phyloP scores from a whole-genome alignment of 2,329 filamentous ascomycete species.

The Fusarium sp. region DNA sequence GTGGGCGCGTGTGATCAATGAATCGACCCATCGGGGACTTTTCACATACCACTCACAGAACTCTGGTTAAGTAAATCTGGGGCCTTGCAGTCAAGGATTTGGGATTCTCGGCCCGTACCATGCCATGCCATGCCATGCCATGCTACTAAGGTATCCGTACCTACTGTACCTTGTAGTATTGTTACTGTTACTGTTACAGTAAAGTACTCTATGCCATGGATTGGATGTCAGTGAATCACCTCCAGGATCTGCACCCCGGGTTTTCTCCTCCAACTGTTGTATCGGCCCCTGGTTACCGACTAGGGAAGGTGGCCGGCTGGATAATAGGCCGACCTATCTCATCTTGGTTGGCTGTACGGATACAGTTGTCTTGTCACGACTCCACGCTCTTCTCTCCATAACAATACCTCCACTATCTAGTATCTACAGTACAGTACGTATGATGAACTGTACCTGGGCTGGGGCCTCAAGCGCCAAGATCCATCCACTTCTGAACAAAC shows the following conservation, averaged over 20 bases:
- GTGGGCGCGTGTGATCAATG: constrained; percentile 42
- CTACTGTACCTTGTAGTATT: background rate
- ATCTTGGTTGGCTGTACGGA: background rate
- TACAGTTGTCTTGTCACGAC: background rate
- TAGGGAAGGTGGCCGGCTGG: constrained; percentile 39
- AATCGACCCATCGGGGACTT: constrained; percentile 39
- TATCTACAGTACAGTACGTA: background rate
- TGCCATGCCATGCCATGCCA: background rate
- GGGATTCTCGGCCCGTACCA: constrained; percentile 46
- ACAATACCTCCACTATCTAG: background rate
- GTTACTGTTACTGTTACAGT: background rate
- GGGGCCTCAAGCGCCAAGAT: constrained; percentile 23
- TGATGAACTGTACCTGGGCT: constrained; percentile 10
- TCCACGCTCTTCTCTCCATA: background rate
- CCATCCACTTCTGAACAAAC: constrained; percentile 22
- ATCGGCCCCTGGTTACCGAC: constrained; percentile 31
- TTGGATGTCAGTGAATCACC: constrained; percentile 25
- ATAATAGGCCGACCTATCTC: constrained; percentile 5
- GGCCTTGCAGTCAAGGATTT: constrained; percentile 26
- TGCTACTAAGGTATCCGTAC: too few species aligned
- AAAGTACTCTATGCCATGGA: background rate
- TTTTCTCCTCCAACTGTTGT: constrained; percentile 40
- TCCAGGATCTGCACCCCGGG: constrained; percentile 43
- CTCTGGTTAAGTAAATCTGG: constrained; percentile 22
- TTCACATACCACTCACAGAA: constrained; percentile 31